Evolutionary conservation across 75 land plant species (phyloP).

Genomic region (Picea glauca): DNA sequence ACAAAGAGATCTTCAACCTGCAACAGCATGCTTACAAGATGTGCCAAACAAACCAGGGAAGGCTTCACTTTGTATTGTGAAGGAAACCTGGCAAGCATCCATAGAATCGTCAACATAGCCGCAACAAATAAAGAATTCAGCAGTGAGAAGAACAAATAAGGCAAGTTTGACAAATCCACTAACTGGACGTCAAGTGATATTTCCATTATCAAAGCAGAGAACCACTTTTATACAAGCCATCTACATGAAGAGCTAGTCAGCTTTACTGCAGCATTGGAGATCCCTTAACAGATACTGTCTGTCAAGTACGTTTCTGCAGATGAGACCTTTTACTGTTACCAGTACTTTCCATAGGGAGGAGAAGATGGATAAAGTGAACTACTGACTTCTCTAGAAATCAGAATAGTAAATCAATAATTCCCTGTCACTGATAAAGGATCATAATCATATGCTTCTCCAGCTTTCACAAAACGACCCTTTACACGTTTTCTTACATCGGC

Average conservation of each 20-base stretch:
- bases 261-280: constrained; percentile 4
- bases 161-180: background rate
- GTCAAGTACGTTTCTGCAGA: background rate
- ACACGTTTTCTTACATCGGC: constrained; percentile 48
- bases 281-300: background rate
- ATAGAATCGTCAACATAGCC: constrained; percentile 1
- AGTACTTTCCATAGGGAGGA: background rate
- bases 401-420: constrained; percentile 16
- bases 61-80: background rate
- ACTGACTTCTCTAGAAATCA: background rate
- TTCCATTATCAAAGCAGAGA: background rate
- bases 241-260: background rate
- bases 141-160: background rate
- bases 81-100: constrained; percentile 10
- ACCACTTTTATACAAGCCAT: constrained; percentile 1
- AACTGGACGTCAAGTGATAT: constrained; percentile 4
- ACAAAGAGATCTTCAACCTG: background rate
- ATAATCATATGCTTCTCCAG: constrained; percentile 54
- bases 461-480: constrained; percentile 55
- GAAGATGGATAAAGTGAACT: background rate
- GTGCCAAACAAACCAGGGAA: background rate
- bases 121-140: constrained; percentile 9
- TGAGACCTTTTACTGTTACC: background rate
- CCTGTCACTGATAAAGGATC: constrained; percentile 38
- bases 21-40: background rate